Base-by-base conservation (phyloP, 2,329 filamentous ascomycete genomes). In the Talaromyces albobiverticillius region DNA sequence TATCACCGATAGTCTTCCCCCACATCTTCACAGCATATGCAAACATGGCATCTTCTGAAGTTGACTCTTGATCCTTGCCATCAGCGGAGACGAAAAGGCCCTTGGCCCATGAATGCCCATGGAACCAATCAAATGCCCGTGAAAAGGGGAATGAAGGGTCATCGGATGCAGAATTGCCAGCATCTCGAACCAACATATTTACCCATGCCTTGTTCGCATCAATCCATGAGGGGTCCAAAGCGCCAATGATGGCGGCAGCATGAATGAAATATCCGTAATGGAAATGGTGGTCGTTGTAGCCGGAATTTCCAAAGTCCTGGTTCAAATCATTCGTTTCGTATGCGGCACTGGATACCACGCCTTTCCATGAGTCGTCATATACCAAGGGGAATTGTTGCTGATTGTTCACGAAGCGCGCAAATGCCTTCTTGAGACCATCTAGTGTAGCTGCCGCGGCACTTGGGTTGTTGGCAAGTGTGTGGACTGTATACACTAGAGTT, bases 21-120 rank as follows among this genome's bases (percentile, higher is more conserved):
- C 94, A 97, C 86, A 97, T 90, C 78, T 96, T 95, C 65, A 96
- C 73, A 0, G 88, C 90, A 70, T 94, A 96, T 6, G 85, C 83
- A 56, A 88, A 86, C 84, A 96, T 91, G 59, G 85, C 84, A 70
- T 97, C 94, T 72, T 97, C 93, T 0, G 89, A 93, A 43, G 87
- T 90, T 26, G 89, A 94, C 70, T 97, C 94, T 73, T 79, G 72
- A 38, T 80, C 78, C 56, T 79, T 80, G 7, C 79, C 79, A 51
- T 82, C 80, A 5, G 73, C 76, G 16, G 79, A 81, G 41, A 77
- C 76, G 57, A 76, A 79, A 1, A 82, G 67, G 1, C 75, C 77
- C 64, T 80, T 90, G 2, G 93, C 93, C 90, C 93, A 96, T 55
- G 87, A 91, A 77, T 97, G 94, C 2, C 93, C 94, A 65, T 95